Evolutionary conservation across 2,329 filamentous ascomycete genomes (phyloP).

Genomic region (Chalaropsis thielavioides): DNA sequence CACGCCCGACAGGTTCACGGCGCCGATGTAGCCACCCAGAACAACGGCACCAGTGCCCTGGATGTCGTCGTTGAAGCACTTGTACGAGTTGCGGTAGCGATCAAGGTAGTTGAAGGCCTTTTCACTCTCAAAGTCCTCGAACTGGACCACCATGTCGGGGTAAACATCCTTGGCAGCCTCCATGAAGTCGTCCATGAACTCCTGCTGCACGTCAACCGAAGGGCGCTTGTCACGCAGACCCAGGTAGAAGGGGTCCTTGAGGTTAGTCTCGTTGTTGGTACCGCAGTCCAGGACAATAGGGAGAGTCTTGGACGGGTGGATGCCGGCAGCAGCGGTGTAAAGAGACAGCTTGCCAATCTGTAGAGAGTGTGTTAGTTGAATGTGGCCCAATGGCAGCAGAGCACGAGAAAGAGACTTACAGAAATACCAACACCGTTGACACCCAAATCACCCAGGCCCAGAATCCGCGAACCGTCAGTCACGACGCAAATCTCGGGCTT

Average conservation of each 20-base stretch:
- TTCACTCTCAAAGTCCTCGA: constrained; percentile 91
- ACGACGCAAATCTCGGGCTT: constrained; percentile 93
- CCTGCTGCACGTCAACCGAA: constrained; percentile 61
- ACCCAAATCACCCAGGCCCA: constrained; percentile 85
- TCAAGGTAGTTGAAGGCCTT: constrained; percentile 86
- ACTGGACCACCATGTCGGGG: constrained; percentile 64
- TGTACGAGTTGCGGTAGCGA: constrained; percentile 75
- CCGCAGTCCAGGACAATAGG: constrained; percentile 54
- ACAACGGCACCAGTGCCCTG: constrained; percentile 95
- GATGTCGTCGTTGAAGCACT: constrained; percentile 97
- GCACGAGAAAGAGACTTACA: too few species aligned
- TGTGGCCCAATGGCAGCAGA: too few species aligned
- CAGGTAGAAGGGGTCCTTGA: constrained; percentile 66
- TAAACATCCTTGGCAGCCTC: constrained; percentile 63
- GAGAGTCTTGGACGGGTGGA: constrained; percentile 72
- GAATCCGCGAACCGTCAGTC: constrained; percentile 85
- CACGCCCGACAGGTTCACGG: constrained; percentile 72
- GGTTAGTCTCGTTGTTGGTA: constrained; percentile 51
- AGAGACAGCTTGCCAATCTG: constrained; percentile 84
- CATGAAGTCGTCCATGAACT: constrained; percentile 98
- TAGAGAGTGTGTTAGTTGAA: constrained; percentile 6
- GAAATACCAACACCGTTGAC: constrained; percentile 97
- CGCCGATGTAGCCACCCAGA: constrained; percentile 60
- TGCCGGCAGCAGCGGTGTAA: constrained; percentile 90
- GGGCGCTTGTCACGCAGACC: constrained; percentile 76